These are phyloP conservation scores for Patellifolia procumbens DNA, from an alignment of 179 eudicot species.

Conservation along the genomic window DNA sequence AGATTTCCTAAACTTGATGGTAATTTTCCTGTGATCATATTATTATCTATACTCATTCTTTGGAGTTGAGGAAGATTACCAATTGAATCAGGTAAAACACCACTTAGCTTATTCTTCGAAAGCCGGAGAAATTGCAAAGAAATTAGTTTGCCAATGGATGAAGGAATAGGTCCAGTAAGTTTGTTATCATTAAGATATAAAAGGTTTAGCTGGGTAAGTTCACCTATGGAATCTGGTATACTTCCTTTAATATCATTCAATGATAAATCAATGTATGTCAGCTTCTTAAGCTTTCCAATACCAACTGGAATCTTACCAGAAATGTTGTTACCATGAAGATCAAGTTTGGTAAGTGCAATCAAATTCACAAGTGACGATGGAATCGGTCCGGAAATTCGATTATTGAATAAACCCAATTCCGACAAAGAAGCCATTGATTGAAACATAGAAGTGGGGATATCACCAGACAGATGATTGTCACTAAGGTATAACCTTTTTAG, in stretches of 20 bases:
- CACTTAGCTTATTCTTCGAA: not conserved
- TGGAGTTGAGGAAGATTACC: slow-evolving; percentile 48
- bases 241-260: slow-evolving; percentile 34
- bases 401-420: no score
- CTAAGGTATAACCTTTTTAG: slow-evolving; percentile 41
- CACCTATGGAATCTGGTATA: slow-evolving; percentile 54
- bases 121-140: slow-evolving; percentile 38
- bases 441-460: no score
- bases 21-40: slow-evolving; percentile 44
- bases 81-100: slow-evolving; percentile 44
- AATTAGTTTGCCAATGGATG: slow-evolving; percentile 39
- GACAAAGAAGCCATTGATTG: no score
- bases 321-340: no score
- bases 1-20: slow-evolving; percentile 63
- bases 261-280: slow-evolving; percentile 49
- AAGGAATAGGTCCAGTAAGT: slow-evolving; percentile 48
- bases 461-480: slow-evolving; percentile 37
- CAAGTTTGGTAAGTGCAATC: no score
- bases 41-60: slow-evolving; percentile 41
- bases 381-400: no score
- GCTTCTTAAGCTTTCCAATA: slow-evolving; percentile 40
- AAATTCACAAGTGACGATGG: no score
- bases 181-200: slow-evolving; percentile 47
- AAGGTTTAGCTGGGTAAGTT: slow-evolving; percentile 31
- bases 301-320: slow-evolving; percentile 41